phyloP scores from a whole-genome alignment of 805 yeast species.

The Cyberlindnera euphorbiiphila region DNA sequence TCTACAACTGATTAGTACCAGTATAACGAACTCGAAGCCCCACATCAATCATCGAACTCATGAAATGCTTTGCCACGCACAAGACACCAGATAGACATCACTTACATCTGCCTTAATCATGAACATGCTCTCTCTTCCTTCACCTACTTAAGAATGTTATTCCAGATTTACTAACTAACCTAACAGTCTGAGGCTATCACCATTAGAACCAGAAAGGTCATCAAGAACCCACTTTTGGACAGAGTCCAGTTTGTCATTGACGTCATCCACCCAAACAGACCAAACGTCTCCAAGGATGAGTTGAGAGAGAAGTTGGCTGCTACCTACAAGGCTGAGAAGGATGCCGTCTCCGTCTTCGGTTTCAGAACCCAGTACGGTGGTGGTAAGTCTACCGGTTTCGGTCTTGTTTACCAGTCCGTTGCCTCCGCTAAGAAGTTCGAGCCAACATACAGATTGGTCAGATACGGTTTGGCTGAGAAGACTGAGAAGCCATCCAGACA shows the following conservation, averaged over 20 bases:
- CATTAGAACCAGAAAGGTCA: conserved; percentile 98
- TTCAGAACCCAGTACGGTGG: conserved; percentile 99
- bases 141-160: not conserved
- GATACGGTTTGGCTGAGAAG: conserved; percentile 96
- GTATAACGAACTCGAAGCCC: too few relatives aligned
- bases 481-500: conserved; percentile 98
- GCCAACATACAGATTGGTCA: conserved; percentile 98
- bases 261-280: conserved; percentile 98
- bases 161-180: conserved; percentile 21
- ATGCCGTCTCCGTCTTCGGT: conserved; percentile 95
- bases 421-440: conserved; percentile 98
- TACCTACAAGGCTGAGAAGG: conserved; percentile 88
- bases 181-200: conserved; percentile 97
- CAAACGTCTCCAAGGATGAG: conserved; percentile 99
- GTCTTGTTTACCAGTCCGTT: conserved; percentile 95
- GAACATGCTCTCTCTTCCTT: not conserved
- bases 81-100: too few relatives aligned
- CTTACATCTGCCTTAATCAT: too few relatives aligned
- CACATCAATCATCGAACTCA: too few relatives aligned
- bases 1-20: too few relatives aligned
- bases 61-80: too few relatives aligned
- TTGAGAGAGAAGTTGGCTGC: conserved; percentile 91
- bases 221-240: conserved; percentile 97
- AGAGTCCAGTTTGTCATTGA: conserved; percentile 99
- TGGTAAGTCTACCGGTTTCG: conserved; percentile 99